Evolutionary conservation across 2,329 filamentous ascomycete species (phyloP).

Genomic region (Xylaria sp.): DNA sequence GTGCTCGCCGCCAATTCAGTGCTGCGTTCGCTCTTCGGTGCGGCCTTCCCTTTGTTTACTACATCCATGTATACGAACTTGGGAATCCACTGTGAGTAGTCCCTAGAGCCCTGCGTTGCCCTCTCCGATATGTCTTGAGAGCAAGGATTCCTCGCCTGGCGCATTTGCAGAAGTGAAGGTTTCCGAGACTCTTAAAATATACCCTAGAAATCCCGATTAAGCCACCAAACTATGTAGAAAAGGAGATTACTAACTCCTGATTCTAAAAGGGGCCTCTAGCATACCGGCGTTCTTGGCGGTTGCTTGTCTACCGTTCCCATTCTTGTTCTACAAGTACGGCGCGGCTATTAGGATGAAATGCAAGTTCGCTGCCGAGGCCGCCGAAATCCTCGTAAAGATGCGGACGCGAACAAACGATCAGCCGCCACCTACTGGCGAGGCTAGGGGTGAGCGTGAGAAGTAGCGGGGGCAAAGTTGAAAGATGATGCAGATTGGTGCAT

Average conservation of each 20-base stretch:
- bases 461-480: background rate
- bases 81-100: slow-evolving; percentile 77
- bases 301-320: slow-evolving; percentile 72
- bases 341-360: slow-evolving; percentile 64
- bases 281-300: slow-evolving; percentile 75
- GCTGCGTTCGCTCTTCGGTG: slow-evolving; percentile 62
- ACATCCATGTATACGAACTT: slow-evolving; percentile 56
- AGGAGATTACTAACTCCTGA: too few relatives aligned
- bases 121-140: too few relatives aligned
- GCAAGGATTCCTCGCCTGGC: too few relatives aligned
- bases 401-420: slow-evolving; percentile 10
- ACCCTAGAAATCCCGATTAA: too few relatives aligned
- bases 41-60: slow-evolving; percentile 65
- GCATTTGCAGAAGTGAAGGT: too few relatives aligned
- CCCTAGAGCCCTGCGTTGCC: too few relatives aligned
- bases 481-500: background rate
- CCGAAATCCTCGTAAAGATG: slow-evolving; percentile 47
- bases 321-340: slow-evolving; percentile 77
- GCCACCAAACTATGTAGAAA: too few relatives aligned
- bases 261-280: slow-evolving; percentile 72
- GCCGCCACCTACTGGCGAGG: slow-evolving; percentile 41
- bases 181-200: too few relatives aligned
- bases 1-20: slow-evolving; percentile 64
- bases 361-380: slow-evolving; percentile 70
- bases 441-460: background rate